Base-by-base conservation (phyloP, 192 early-diverging fungal genomes). In the Chytriomyces sp. region DNA sequence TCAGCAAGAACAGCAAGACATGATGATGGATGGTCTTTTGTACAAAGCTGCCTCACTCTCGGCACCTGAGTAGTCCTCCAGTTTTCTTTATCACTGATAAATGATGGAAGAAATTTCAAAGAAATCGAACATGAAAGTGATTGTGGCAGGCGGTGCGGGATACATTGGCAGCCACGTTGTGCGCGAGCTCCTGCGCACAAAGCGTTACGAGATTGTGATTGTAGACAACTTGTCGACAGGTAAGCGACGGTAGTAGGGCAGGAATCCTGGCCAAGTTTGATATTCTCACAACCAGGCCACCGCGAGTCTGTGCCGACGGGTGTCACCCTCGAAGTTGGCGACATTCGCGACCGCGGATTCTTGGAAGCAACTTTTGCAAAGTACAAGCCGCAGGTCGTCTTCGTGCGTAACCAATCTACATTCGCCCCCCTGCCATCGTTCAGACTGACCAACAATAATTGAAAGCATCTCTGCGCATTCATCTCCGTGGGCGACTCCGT, bases 121-220 rank as follows among this genome's bases (percentile, higher is more conserved):
- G 4, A 52, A 49, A 49, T 33, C 25, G 49, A 65, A 4, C 7
- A 68, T 55, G 52, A 68, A 88, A 70, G 81, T 88, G 32, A 52
- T 87, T 12, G 78, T 88, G 58, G 39, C 41, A 39, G 86, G 86
- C 17, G 86, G 86, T 39, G 86, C 85, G n/a, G 84, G 96, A 2
- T 98, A 96, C 77, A 96, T 98, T 64, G 95, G 96, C n/a, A 92
- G 90, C 17, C 96, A 98, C 84, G 90, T 92, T 2, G 91, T 95
- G 5, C 74, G 93, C n/a, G 92, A 94, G 74, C 87, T 98, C 1
- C 62, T 86, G 49, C 86, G 86, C 52, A 54, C 71, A 1, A 26
- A 31, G 25, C 40, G 75, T 30, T 93, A 93, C 79, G 85, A 94
- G 66, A 89, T 98, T 37, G 89, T 98, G 14, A 91, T 96, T 5